Evolutionary conservation across 768 basidiomycete species (phyloP), one percentile per base, ranked within the genome.

Genomic region (Naganishia friedmannii): DNA sequence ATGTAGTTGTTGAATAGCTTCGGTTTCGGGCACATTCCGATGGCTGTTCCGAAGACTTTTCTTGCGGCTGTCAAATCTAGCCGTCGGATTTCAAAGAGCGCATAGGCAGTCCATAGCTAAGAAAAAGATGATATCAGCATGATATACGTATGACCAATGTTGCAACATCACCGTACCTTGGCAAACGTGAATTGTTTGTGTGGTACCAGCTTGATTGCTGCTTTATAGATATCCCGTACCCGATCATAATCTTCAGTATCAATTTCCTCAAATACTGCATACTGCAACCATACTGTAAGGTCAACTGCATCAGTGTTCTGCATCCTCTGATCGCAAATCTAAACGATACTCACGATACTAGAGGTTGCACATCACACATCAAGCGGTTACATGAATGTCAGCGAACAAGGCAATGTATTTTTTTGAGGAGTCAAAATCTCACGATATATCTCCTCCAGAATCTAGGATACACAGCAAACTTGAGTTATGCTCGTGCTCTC

Each of bases 111-210:
- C 96, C 96, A 99, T 13, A 98, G 83, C 82, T 81, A 63, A 4
- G 55, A 37, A 48, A 51, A 1, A 26, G 57, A 53, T n/a, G 32
- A 21, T 12, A 60, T 69, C 34, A 69, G 69, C n/a, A 19, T 29
- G 23, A 39, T 2, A n/a, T 23, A 26, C 13, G 28, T 23, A 21
- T 32, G 12, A 13, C 0, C 17, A 15, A 31, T 32, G 32, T 7
- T 23, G 9, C 19, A 8, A 2, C 12, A n/a, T 6, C 17, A 26
- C 60, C 77, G n/a, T 29, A 81, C 80, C 73, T 99, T 99, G 3
- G 96, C 91, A 74, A 99, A 99, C 0, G 96, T 97, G 81, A 99
- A 99, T 70, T 89, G 87, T 77, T 95, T 95, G 80, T 99, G 95
- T 0, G 96, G 96, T 2, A 97, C 89, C 28, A 98, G 88, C 70